phyloP scores from a whole-genome alignment of 306 rosid species.

The Clitoria ternatea region DNA sequence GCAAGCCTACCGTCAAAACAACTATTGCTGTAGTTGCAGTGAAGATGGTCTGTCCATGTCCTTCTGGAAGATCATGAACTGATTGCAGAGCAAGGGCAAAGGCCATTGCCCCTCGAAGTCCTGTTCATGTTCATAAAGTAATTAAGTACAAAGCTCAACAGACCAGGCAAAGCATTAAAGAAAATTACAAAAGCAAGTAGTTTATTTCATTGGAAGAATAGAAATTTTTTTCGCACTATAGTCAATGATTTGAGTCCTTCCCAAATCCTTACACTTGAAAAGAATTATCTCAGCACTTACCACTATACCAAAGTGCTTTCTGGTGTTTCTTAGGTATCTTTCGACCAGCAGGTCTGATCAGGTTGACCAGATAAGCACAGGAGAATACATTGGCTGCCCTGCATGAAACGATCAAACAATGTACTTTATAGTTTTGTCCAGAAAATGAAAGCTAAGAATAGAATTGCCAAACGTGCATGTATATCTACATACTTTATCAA shows the following conservation, averaged over 20 bases:
- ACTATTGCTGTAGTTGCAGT: constrained; percentile 83
- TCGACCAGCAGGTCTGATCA: constrained; percentile 58
- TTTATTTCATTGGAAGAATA: not conserved
- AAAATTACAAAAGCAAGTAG: not conserved
- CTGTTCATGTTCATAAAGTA: constrained; percentile 31
- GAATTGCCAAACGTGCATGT: not conserved
- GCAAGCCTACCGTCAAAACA: constrained; percentile 60
- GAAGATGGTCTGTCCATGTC: constrained; percentile 82
- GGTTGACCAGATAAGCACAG: constrained; percentile 66
- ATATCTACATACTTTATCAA: not conserved
- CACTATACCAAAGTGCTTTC: constrained; percentile 84
- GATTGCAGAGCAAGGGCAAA: constrained; percentile 87
- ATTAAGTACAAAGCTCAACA: not conserved
- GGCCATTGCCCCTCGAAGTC: constrained; percentile 94
- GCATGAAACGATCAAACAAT: constrained; percentile 22
- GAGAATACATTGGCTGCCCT: constrained; percentile 81
- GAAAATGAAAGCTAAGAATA: not conserved
- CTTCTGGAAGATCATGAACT: constrained; percentile 78
- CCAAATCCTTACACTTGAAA: too few species aligned
- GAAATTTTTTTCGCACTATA: not conserved
- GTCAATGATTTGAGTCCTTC: constrained; percentile 3
- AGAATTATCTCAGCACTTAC: too few species aligned
- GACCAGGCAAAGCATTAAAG: not conserved
- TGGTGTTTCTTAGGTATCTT: constrained; percentile 63
- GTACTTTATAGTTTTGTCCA: not conserved